Evolutionary conservation across 2,329 filamentous ascomycete genomes (phyloP).

Genomic region (Arachnopeziza araneosa): DNA sequence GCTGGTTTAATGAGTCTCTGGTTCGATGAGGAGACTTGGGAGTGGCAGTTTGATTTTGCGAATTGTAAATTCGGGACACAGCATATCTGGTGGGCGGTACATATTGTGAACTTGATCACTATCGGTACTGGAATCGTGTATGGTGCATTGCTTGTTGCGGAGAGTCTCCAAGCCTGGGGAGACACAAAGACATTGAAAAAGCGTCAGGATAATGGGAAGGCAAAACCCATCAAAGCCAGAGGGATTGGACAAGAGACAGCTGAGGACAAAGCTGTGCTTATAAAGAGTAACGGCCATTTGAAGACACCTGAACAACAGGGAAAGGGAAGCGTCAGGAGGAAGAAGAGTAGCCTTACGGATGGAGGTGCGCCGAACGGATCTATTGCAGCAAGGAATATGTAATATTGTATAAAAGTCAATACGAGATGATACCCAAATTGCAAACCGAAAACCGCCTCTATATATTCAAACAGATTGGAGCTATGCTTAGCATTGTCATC

Average conservation of each 20-base stretch:
- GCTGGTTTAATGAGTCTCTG: slow-evolving; percentile 82
- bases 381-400: neutral
- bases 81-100: slow-evolving; percentile 91
- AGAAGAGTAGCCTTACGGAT: neutral
- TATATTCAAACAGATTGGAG: too few species aligned
- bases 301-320: neutral
- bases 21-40: slow-evolving; percentile 68
- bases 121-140: slow-evolving; percentile 18
- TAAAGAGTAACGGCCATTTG: neutral
- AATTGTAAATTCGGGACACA: slow-evolving; percentile 78
- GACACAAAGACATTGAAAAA: neutral
- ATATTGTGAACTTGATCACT: slow-evolving; percentile 55
- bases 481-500: too few species aligned
- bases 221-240: neutral
- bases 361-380: neutral
- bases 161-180: neutral
- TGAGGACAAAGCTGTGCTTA: neutral
- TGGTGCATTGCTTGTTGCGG: neutral
- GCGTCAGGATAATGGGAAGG: neutral
- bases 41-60: slow-evolving; percentile 78
- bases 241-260: neutral
- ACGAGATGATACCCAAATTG: neutral
- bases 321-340: neutral
- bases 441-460: too few species aligned
- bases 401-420: neutral